Evolutionary conservation across 495 filamentous ascomycete species (phyloP), one percentile per base, ranked within the genome.

Genomic region (Penicillium alfredii): DNA sequence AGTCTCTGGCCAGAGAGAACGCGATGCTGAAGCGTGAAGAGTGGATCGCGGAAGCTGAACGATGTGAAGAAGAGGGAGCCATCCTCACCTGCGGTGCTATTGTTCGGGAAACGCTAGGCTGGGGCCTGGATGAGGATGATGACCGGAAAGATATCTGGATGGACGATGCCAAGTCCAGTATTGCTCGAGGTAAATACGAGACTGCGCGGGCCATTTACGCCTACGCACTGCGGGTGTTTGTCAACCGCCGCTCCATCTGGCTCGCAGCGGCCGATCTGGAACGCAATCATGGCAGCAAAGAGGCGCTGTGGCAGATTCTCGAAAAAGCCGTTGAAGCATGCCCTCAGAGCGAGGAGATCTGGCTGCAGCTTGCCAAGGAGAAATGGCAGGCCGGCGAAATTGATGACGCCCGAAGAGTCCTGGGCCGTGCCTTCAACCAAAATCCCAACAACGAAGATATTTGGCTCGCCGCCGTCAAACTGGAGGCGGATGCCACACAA

Each of bases 21-120:
- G 92, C 92, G 8, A 97, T 99, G 92, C 69, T 90, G 25, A 90
- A 93, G 54, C 80, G 92, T 26, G 92, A 99, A 48, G 89, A 96
- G 45, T 99, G 92, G 92, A 90, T 99, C 27, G 72, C 76, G 3
- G 87, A 97, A 60, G 93, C 92, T 0, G 89, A 97, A 56, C 87
- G 83, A 45, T 94, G 92, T 56, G 92, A 99, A 62, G 82, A 85
- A 27, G 92, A 97, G 55, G 88, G 85, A 10, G 89, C 88, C 8
- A 66, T 88, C 4, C 70, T 89, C 29, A 95, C 93, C 0, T 94
- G 87, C 50, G 77, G 76, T 37, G 80, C 81, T 19, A 96, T 97
- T 53, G 84, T 99, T 46, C 75, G 80, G 22, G 88, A 95, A 50
- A 99, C 93, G 0, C 77, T 99, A 5, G 92, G 90, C 21, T 97